These are phyloP conservation scores for Fraxinus paxiana DNA, from an alignment of 305 asterid species.

Conservation along the genomic window DNA sequence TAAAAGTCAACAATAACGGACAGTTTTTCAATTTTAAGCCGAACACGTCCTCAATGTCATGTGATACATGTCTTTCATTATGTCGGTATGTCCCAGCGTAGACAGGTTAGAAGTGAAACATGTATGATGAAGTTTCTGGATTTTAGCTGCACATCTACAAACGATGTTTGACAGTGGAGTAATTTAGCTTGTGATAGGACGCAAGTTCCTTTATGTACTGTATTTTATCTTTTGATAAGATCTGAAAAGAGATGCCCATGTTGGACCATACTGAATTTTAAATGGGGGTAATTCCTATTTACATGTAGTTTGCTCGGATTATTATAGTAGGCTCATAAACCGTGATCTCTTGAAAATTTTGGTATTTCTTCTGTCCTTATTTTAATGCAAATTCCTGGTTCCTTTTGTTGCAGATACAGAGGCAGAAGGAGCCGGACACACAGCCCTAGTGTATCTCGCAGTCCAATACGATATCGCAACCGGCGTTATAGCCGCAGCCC, in stretches of 20 bases:
- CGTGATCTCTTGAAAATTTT: background rate
- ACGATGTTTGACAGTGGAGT: background rate
- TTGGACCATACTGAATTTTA: background rate
- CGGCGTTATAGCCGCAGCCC: conserved; percentile 69
- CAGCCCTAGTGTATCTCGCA: conserved; percentile 65
- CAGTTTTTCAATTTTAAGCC: too few species aligned
- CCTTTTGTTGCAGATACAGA: conserved; percentile 56
- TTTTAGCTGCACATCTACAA: background rate
- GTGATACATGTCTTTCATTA: background rate
- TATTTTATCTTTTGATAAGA: background rate
- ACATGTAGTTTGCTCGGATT: background rate
- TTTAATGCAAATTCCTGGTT: background rate
- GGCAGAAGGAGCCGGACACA: conserved; percentile 77
- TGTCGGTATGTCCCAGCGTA: background rate
- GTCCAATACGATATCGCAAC: conserved; percentile 74
- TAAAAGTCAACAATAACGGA: too few species aligned
- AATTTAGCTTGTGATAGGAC: background rate
- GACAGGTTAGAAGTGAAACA: background rate
- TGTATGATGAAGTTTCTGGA: background rate
- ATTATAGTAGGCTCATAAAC: background rate
- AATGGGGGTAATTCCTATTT: background rate
- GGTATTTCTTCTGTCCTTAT: background rate
- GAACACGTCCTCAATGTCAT: background rate
- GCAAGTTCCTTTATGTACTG: background rate
- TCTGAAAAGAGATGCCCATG: background rate